Conservation (phyloP, 768 basidiomycete species). For the Kwoniella mangroviensis region DNA sequence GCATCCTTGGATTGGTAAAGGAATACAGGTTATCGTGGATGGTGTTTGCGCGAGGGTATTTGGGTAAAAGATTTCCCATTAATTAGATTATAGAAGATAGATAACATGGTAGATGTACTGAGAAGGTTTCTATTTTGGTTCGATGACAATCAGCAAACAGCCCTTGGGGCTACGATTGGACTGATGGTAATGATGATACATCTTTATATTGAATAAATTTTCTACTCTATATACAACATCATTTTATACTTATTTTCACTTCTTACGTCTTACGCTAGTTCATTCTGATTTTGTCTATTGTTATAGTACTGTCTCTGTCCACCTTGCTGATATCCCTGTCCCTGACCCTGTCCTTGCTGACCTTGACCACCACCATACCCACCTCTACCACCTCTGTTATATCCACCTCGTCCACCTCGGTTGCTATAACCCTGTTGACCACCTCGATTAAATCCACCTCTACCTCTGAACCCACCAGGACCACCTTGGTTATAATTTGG, state of each 20-base stretch:
- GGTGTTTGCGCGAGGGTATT: slow-evolving; percentile 29
- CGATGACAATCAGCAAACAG: too few relatives aligned
- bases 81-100: not conserved
- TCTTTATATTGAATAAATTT: not conserved
- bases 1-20: slow-evolving; percentile 17
- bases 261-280: not conserved
- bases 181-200: slow-evolving; percentile 11
- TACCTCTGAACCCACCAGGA: slow-evolving; percentile 14
- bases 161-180: too few relatives aligned
- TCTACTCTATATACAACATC: slow-evolving; percentile 12
- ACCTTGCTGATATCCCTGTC: slow-evolving; percentile 5
- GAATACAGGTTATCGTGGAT: slow-evolving; percentile 31
- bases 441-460: slow-evolving; percentile 17
- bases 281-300: slow-evolving; percentile 4
- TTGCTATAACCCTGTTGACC: slow-evolving; percentile 8
- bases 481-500: slow-evolving; percentile 17
- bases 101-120: not conserved
- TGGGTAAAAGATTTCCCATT: slow-evolving; percentile 1
- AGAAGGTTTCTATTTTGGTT: too few relatives aligned
- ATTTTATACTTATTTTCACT: not conserved
- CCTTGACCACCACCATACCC: slow-evolving; percentile 13
- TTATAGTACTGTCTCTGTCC: slow-evolving; percentile 12
- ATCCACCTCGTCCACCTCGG: slow-evolving; percentile 33
- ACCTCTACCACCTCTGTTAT: slow-evolving; percentile 16
- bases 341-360: not conserved